Evolutionary conservation across 2,329 filamentous ascomycete genomes (phyloP).

Genomic region (Colletotrichum tropicale): DNA sequence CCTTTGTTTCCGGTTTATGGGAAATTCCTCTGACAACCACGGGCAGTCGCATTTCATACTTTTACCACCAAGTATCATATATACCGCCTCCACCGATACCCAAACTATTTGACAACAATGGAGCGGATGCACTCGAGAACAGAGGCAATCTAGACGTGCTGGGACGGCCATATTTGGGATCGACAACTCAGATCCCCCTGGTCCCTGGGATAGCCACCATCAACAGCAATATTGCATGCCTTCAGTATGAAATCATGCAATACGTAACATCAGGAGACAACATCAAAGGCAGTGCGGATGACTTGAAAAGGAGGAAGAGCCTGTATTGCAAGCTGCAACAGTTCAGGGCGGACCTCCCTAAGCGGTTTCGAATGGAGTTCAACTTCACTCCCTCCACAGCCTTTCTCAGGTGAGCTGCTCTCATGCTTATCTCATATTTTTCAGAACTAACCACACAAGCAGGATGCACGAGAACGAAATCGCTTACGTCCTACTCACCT

Average conservation of each 20-base stretch:
- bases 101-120: neutral
- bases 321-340: neutral
- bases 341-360: neutral
- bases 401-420: neutral
- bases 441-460: neutral
- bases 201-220: constrained; percentile 1
- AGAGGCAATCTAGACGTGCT: constrained; percentile 13
- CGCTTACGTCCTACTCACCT: constrained; percentile 1
- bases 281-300: constrained; percentile 2
- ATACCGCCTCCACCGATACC: constrained; percentile 12
- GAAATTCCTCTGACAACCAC: neutral
- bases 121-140: neutral
- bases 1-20: fast-evolving
- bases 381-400: constrained; percentile 6
- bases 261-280: constrained; percentile 7
- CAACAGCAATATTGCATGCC: neutral
- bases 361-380: neutral
- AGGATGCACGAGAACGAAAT: constrained; percentile 19
- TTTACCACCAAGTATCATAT: neutral
- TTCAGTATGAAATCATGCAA: constrained; percentile 10
- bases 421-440: neutral
- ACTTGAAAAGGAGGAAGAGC: neutral
- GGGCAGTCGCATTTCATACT: constrained; percentile 7
- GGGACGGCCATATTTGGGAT: neutral
- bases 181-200: neutral